phyloP scores from a whole-genome alignment of 73 alveolate genomes.

The Paramecium sexaurelia region DNA sequence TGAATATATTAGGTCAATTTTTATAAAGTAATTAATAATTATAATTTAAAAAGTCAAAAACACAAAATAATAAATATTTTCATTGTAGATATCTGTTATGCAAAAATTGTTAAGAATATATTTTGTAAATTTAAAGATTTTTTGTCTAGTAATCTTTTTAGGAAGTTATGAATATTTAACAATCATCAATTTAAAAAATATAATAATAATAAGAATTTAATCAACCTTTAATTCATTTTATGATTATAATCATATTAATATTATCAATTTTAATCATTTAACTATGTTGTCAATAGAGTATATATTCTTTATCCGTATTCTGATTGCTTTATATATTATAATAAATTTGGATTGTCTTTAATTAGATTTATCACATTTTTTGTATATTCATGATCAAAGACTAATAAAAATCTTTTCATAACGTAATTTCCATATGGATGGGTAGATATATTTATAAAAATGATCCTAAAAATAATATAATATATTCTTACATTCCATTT shows the following conservation, averaged over 20 bases:
- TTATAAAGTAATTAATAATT: no score
- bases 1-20: no score
- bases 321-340: background rate
- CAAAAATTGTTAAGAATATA: no score
- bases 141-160: no score
- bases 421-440: conserved; percentile 47
- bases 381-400: background rate
- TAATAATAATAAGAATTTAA: background rate
- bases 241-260: background rate
- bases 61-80: no score
- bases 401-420: background rate
- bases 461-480: background rate
- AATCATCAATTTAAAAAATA: background rate
- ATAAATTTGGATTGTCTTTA: background rate
- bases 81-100: no score
- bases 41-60: no score
- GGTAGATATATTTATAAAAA: background rate
- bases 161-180: no score
- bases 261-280: conserved; percentile 14
- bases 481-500: background rate
- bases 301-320: conserved; percentile 7
- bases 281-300: conserved; percentile 11
- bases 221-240: background rate
- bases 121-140: no score
- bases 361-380: background rate